phyloP scores from a whole-genome alignment of 1,284 basidiomycete genomes.

The Sporisorium sorghi region DNA sequence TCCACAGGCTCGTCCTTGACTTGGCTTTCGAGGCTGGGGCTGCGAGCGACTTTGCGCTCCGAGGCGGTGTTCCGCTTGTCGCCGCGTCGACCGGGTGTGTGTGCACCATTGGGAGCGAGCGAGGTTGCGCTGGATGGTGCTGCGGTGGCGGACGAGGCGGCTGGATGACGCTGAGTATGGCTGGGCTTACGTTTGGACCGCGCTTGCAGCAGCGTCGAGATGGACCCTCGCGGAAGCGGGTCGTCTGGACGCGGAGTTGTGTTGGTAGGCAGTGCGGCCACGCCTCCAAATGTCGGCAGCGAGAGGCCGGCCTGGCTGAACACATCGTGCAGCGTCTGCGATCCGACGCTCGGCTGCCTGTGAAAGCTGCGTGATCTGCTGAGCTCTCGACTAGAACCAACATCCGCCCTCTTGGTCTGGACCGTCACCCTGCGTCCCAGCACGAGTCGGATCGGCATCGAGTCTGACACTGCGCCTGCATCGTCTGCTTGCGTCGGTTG shows the following conservation, averaged over 20 bases:
- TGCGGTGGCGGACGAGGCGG: constrained; percentile 3
- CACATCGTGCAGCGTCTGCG: constrained; percentile 35
- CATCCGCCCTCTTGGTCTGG: constrained; percentile 9
- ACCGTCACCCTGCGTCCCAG: constrained; percentile 36
- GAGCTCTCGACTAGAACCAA: constrained; percentile 18
- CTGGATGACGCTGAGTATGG: constrained; percentile 18
- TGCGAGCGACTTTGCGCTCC: constrained; percentile 35
- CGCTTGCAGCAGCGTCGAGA: constrained; percentile 38
- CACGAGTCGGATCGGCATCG: constrained; percentile 34
- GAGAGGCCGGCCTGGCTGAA: constrained; percentile 47
- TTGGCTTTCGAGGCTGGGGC: constrained; percentile 14
- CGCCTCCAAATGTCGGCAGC: constrained; percentile 30
- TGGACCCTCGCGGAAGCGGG: constrained; percentile 54
- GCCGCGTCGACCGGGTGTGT: constrained; percentile 54
- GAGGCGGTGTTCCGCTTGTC: constrained; percentile 46
- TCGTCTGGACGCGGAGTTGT: constrained; percentile 52
- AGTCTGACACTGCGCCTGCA: constrained; percentile 1
- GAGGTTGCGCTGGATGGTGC: constrained; percentile 5
- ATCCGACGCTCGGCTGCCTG: constrained; percentile 28
- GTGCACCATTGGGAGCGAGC: constrained; percentile 14
- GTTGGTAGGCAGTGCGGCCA: constrained; percentile 8
- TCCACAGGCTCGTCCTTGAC: constrained; percentile 4
- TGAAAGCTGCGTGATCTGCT: constrained; percentile 37
- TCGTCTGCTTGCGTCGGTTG: constrained; percentile 16
- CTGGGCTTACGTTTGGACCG: constrained; percentile 39